phyloP scores from a whole-genome alignment of 225 moss, liverwort and hornwort species.

The Rhytidiadelphus loreus region DNA sequence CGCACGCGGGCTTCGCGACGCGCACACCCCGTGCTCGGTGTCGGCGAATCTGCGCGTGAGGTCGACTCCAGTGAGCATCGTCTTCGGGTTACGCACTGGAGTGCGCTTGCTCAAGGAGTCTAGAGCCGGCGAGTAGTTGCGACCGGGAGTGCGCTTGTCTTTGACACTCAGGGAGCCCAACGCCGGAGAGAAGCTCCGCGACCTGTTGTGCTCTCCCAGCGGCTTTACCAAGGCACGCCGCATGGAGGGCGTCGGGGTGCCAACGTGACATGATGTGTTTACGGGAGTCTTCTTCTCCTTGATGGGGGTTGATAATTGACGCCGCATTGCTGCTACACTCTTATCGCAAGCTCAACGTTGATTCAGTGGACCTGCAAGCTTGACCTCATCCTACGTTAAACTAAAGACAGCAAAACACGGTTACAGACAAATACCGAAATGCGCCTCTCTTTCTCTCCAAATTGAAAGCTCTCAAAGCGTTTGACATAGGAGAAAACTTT shows the following conservation, averaged over 20 bases:
- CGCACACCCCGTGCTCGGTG: constrained; percentile 1
- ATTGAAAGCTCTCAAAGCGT: neutral
- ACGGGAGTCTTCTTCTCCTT: constrained; percentile 16
- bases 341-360: neutral
- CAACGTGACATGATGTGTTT: neutral
- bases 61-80: constrained; percentile 11
- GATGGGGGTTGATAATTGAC: neutral
- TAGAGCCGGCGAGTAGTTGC: constrained; percentile 11
- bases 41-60: constrained; percentile 29
- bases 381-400: neutral
- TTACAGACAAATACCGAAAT: neutral
- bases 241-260: constrained; percentile 8
- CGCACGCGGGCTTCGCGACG: constrained; percentile 13
- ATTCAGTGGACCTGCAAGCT: neutral
- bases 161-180: neutral
- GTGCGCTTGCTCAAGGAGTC: constrained; percentile 8
- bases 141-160: constrained; percentile 6
- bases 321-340: constrained; percentile 10
- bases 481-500: neutral
- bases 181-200: constrained; percentile 24
- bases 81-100: constrained; percentile 3
- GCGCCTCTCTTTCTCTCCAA: neutral
- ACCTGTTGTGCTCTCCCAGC: constrained; percentile 36
- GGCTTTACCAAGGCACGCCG: constrained; percentile 32
- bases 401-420: neutral